These are phyloP conservation scores for Noccaea caerulescens DNA, from an alignment of 345 rosid species.

Conservation along the genomic window DNA sequence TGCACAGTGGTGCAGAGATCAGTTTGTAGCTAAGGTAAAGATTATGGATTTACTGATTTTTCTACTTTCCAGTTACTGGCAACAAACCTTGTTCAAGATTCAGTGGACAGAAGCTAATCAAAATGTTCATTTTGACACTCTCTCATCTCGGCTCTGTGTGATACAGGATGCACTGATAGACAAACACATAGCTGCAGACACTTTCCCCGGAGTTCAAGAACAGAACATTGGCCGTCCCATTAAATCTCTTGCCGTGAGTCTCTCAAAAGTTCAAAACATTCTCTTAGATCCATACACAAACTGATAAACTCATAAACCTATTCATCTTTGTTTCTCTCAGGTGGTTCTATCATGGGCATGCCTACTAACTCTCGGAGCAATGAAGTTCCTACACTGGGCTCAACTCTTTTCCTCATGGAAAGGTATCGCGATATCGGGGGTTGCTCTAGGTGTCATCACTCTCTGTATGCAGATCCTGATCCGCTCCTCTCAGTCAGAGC, in stretches of 20 bases:
- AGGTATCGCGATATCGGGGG: constrained; percentile 59
- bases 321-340: constrained; percentile 43
- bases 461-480: constrained; percentile 82
- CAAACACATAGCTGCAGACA: constrained; percentile 66
- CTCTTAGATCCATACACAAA: constrained; percentile 8
- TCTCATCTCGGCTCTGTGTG: constrained; percentile 15
- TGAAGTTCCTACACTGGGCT: constrained; percentile 68
- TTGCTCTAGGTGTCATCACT: constrained; percentile 62
- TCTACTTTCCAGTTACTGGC: background rate
- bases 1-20: constrained; percentile 95
- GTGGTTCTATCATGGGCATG: constrained; percentile 69
- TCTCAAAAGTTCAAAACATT: constrained; percentile 12
- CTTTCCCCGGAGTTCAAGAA: constrained; percentile 62
- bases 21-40: constrained; percentile 79
- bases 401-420: constrained; percentile 81
- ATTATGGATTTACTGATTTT: background rate
- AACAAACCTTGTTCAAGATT: constrained; percentile 19
- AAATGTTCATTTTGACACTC: background rate
- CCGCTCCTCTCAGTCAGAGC: constrained; percentile 81
- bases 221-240: constrained; percentile 71
- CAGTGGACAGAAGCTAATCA: background rate
- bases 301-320: constrained; percentile 11
- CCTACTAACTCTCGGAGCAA: constrained; percentile 54
- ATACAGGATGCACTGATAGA: constrained; percentile 77
- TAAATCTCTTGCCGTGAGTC: constrained; percentile 72